phyloP scores from a whole-genome alignment of 768 basidiomycete species.

The Kwoniella sp. region DNA sequence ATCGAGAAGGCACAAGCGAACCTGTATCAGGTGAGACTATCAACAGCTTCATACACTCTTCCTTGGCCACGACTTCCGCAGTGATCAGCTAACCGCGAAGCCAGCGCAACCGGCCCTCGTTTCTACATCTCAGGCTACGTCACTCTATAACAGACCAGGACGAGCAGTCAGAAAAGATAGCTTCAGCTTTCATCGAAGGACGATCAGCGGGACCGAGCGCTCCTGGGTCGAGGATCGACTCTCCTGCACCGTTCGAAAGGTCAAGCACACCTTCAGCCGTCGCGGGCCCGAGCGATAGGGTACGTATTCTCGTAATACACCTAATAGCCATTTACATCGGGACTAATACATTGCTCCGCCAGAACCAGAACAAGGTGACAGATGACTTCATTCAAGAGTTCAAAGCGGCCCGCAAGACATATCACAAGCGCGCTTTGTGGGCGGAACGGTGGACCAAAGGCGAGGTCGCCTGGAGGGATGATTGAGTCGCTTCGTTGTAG shows the following conservation, averaged over 20 bases:
- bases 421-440: conserved; percentile 90
- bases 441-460: conserved; percentile 78
- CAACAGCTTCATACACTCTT: too few relatives aligned
- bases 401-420: conserved; percentile 78
- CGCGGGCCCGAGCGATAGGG: conserved; percentile 15
- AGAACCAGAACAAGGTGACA: conserved; percentile 55
- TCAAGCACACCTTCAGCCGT: conserved; percentile 11
- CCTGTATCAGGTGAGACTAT: conserved; percentile 78
- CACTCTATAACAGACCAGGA: conserved; percentile 89
- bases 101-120: conserved; percentile 78
- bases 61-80: not conserved
- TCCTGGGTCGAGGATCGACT: conserved; percentile 34
- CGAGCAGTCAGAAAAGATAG: conserved; percentile 77
- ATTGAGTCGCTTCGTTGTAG: too few relatives aligned
- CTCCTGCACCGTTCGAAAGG: conserved; percentile 24
- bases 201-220: conserved; percentile 42
- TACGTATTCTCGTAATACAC: conserved; percentile 3
- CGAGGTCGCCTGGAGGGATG: conserved; percentile 78
- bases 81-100: not conserved
- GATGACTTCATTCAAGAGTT: conserved; percentile 86
- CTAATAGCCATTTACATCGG: too few relatives aligned
- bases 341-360: not conserved
- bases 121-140: conserved; percentile 77
- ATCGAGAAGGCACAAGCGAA: conserved; percentile 83
- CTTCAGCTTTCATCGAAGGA: conserved; percentile 73